A percentile compares a stretch with the other conserved stretches of the same genome.
Conservation (phyloP, 148 eudicot species). For the Rhododendron mucronatum region DNA sequence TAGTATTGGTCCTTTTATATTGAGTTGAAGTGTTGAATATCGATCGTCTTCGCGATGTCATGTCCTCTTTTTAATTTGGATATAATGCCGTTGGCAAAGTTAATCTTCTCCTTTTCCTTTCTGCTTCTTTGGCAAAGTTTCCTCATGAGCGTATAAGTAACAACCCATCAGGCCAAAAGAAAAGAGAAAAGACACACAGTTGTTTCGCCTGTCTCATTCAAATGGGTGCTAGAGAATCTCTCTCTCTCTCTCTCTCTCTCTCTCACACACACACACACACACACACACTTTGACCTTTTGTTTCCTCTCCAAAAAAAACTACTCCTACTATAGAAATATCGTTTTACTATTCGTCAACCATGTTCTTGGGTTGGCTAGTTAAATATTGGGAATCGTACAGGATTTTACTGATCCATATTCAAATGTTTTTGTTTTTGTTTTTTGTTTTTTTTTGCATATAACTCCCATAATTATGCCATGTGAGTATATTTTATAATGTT, state of each 20-base stretch:
- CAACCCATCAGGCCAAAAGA: no score
- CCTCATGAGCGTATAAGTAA: no score
- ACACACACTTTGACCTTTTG: no score
- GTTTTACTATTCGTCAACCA: neutral
- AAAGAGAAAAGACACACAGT: neutral
- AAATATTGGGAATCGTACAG: neutral
- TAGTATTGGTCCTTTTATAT: no score
- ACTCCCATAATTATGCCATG: neutral
- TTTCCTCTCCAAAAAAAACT: neutral
- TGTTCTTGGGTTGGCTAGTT: neutral
- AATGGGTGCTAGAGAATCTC: neutral
- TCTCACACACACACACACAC: neutral
- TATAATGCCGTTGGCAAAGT: neutral
- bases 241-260: neutral
- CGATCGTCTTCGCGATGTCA: no score
- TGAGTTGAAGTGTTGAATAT: no score
- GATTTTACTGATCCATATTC: neutral
- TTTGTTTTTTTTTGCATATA: no score
- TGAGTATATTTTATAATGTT: no score
- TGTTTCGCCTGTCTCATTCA: conserved; percentile 26
- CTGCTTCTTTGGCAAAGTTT: neutral
- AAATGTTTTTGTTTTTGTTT: no score
- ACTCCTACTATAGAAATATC: no score
- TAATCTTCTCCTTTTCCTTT: neutral
- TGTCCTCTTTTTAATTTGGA: neutral